Conservation (phyloP, 108 stramenopile species). For the Skeletonema marinoi region DNA sequence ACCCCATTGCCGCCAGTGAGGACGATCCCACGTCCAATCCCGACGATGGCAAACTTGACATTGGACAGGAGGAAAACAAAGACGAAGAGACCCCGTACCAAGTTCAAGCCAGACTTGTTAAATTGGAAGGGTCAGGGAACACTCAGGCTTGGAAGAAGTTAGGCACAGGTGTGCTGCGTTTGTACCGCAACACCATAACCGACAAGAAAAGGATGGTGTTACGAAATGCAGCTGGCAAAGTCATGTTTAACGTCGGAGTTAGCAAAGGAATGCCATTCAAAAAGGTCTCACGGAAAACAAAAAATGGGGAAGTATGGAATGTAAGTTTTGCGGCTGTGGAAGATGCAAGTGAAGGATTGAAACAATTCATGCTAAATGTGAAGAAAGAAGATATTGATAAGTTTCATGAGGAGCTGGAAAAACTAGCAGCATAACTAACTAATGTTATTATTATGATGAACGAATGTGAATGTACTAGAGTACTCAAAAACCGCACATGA, state of each 20-base stretch:
- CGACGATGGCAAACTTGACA: conserved; percentile 39
- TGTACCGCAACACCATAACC: conserved; percentile 39
- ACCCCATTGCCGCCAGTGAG: conserved; percentile 2
- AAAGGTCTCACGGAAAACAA: conserved; percentile 5
- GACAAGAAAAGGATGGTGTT: conserved; percentile 35
- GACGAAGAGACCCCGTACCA: conserved; percentile 36
- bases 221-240: conserved; percentile 42
- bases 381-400: conserved; percentile 7
- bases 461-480: too few relatives aligned
- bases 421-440: not conserved
- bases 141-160: conserved; percentile 32
- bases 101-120: conserved; percentile 42
- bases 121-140: not conserved
- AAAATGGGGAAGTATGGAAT: conserved; percentile 11
- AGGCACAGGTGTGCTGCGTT: conserved; percentile 30
- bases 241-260: conserved; percentile 38
- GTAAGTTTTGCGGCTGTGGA: conserved; percentile 22
- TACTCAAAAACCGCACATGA: too few relatives aligned
- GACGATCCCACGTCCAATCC: conserved; percentile 51
- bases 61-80: conserved; percentile 34
- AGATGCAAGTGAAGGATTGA: conserved; percentile 15
- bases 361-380: conserved; percentile 35
- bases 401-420: conserved; percentile 6
- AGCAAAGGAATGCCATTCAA: conserved; percentile 25
- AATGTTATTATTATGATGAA: too few relatives aligned